Evolutionary conservation across 2,329 filamentous ascomycete species (phyloP).

Genomic region (Claviceps africana): DNA sequence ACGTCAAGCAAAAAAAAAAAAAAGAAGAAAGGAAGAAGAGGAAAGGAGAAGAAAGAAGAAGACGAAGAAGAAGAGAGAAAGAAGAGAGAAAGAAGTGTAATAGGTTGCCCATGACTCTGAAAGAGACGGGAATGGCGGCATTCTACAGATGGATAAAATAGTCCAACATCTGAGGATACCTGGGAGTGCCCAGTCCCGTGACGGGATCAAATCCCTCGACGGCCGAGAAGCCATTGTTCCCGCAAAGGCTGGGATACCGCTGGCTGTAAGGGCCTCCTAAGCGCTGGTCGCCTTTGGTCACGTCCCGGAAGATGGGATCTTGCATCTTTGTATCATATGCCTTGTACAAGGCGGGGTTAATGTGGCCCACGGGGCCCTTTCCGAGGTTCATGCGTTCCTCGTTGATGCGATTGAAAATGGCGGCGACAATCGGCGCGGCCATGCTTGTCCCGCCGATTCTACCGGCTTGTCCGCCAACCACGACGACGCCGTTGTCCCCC

Average conservation of each 20-base stretch:
- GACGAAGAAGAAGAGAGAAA: too few relatives aligned
- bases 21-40: neutral
- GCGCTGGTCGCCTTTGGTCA: conserved; percentile 9
- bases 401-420: conserved; percentile 20
- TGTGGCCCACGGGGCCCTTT: conserved; percentile 18
- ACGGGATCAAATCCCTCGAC: conserved; percentile 11
- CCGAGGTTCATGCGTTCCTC: conserved; percentile 15
- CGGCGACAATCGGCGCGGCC: conserved; percentile 20
- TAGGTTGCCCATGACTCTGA: neutral
- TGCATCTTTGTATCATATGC: conserved; percentile 1
- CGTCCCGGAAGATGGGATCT: conserved; percentile 7
- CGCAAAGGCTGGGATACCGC: conserved; percentile 7
- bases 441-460: conserved; percentile 36
- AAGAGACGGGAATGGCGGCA: neutral
- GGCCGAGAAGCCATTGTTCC: conserved; percentile 10
- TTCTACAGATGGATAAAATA: conserved; percentile 21
- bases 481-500: conserved; percentile 29
- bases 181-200: conserved; percentile 10
- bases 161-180: conserved; percentile 19
- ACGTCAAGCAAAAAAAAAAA: neutral
- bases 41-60: neutral
- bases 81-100: too few relatives aligned
- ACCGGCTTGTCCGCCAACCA: conserved; percentile 26
- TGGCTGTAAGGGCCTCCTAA: conserved; percentile 7
- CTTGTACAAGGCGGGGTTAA: conserved; percentile 20